A percentile compares a stretch with the other conserved stretches of the same genome.
Conservation (phyloP, 2,329 filamentous ascomycete genomes). For the Fusarium fracticaudum region DNA sequence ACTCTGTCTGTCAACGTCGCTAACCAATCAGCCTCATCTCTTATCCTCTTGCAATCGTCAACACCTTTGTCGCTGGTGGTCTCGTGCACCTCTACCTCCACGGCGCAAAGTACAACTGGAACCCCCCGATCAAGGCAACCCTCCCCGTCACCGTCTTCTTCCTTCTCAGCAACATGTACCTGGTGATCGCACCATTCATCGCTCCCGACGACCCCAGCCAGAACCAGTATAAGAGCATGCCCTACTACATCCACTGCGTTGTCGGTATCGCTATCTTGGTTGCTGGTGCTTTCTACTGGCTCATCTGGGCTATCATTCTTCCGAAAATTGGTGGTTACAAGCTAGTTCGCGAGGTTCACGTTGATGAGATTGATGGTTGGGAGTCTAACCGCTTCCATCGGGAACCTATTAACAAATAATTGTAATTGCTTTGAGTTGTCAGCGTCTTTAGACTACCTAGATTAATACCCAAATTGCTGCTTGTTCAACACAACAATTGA, state of each 20-base stretch:
- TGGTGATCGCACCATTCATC: slow-evolving; percentile 68
- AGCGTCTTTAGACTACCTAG: slow-evolving; percentile 10
- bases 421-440: neutral
- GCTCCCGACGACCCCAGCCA: slow-evolving; percentile 59
- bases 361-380: slow-evolving; percentile 71
- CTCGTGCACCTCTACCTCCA: slow-evolving; percentile 64
- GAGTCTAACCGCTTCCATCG: slow-evolving; percentile 64
- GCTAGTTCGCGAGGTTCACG: slow-evolving; percentile 62
- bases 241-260: slow-evolving; percentile 68
- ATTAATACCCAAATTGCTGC: slow-evolving; percentile 18
- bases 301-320: slow-evolving; percentile 63
- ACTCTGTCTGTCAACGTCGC: neutral
- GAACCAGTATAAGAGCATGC: slow-evolving; percentile 62
- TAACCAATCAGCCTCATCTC: slow-evolving; percentile 62
- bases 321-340: slow-evolving; percentile 64
- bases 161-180: slow-evolving; percentile 68
- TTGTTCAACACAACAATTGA: neutral
- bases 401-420: slow-evolving; percentile 46
- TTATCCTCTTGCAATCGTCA: slow-evolving; percentile 69
- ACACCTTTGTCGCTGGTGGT: slow-evolving; percentile 62
- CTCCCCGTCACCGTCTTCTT: slow-evolving; percentile 67
- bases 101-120: slow-evolving; percentile 59
- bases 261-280: slow-evolving; percentile 65
- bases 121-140: slow-evolving; percentile 64
- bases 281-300: slow-evolving; percentile 64